These are phyloP conservation scores for apple (Malus domestica) DNA, from an alignment of 306 rosid genomes.

Conservation along the genomic window ASM211411v1 NC_041802.1:21647001-21647500, in stretches of 20 bases:
- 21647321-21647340: constrained; percentile 60
- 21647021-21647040: too few species aligned
- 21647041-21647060: too few species aligned
- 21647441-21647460: constrained; percentile 18
- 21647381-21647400: constrained; percentile 64
- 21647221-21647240: constrained; percentile 24
- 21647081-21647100: background rate
- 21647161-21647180: constrained; percentile 39
- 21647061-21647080: background rate
- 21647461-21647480: background rate
- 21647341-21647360: constrained; percentile 63
- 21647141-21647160: background rate
- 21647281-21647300: too few species aligned
- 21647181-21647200: constrained; percentile 91
- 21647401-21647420: constrained; percentile 49
- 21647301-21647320: too few species aligned
- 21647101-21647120: background rate
- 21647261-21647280: too few species aligned
- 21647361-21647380: constrained; percentile 62
- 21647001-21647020: too few species aligned
- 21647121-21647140: background rate
- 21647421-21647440: constrained; percentile 58
- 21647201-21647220: constrained; percentile 91
- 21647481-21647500: background rate
- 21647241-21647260: background rate